Percentiles rank a stretch among this genome's conserved stretches.
These are phyloP conservation scores for Neurospora crassa DNA, from an alignment of 2,329 filamentous ascomycete genomes.

Conservation along the genomic window DNA sequence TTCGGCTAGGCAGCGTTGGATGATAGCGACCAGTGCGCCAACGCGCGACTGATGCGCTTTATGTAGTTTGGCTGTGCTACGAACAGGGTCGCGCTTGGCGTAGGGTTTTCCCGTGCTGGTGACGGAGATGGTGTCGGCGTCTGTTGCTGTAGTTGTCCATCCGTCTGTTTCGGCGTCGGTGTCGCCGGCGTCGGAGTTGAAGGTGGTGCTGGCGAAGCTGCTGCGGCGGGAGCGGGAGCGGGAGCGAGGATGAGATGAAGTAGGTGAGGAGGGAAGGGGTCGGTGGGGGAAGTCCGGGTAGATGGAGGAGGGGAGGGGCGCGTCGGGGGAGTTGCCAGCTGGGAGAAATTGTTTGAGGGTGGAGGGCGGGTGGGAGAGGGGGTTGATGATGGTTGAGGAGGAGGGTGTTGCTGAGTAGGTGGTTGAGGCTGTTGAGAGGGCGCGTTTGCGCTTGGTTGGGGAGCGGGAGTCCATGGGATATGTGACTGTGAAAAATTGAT, in stretches of 20 bases:
- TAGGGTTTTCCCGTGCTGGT: background rate
- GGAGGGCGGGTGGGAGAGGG: slow-evolving; percentile 42
- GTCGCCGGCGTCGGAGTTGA: slow-evolving; percentile 5
- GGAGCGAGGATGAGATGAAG: background rate
- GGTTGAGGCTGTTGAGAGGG: slow-evolving; percentile 3
- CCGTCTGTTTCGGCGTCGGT: slow-evolving; percentile 9
- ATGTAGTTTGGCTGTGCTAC: slow-evolving; percentile 16
- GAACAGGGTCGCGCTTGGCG: background rate
- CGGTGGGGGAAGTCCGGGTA: slow-evolving; percentile 44
- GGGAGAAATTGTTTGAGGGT: slow-evolving; percentile 43
- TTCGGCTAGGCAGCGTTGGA: slow-evolving; percentile 63
- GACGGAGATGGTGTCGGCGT: background rate
- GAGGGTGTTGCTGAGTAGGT: slow-evolving; percentile 9
- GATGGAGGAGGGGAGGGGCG: slow-evolving; percentile 29
- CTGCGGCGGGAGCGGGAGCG: slow-evolving; percentile 1
- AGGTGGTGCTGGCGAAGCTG: slow-evolving; percentile 6
- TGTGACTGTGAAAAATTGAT: no score
- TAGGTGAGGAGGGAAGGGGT: slow-evolving; percentile 31
- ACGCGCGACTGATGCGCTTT: slow-evolving; percentile 40
- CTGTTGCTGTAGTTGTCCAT: background rate
- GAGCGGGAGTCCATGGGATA: background rate
- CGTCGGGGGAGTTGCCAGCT: slow-evolving; percentile 41
- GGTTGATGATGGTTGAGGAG: slow-evolving; percentile 33
- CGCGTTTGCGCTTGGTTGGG: slow-evolving; percentile 27
- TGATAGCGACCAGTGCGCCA: slow-evolving; percentile 54